Evolutionary conservation across 2,329 filamentous ascomycete genomes (phyloP), one percentile per base, ranked within the genome.

Genomic region (Colletotrichum coccodes): DNA sequence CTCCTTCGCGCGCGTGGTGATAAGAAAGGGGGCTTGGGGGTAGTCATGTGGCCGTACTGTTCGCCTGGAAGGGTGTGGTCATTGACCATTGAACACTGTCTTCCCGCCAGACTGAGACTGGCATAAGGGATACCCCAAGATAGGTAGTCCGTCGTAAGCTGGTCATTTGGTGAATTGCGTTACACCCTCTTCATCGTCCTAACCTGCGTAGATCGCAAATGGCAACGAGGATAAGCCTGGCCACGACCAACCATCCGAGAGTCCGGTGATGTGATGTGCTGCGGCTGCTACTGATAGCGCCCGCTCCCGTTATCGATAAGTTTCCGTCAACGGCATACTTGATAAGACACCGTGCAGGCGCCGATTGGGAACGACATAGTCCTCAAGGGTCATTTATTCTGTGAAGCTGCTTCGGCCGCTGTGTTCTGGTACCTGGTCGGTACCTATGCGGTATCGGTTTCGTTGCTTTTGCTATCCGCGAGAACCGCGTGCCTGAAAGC

Each of bases 21-120:
- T 26, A 49, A 63, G 44, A 23, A 32, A 38, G 21, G 54, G 44
- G 60, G 28, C 34, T 42, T 34, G 52, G 56, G 50, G 38, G 14
- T 40, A 50, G 53, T 65, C 65, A 68, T 64, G 65, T 64, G 65
- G 65, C 61, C 21, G 28, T 9, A 23, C n/a, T 53, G 44, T 53
- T n/a, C n/a, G 14, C 38, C 21, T 12, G 52, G 18, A 65, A 60
- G 54, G 65, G 65, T 65, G 54, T 65, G 47, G 54, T 68, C 30
- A 38, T 47, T 32, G 47, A 46, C 52, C 60, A 53, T 52, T 18
- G 8, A 56, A 54, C 56, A 50, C 53, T 49, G 18, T 34, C 28
- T 50, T n/a, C 36, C 18, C 16, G 8, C 30, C 38, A 50, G 26
- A 58, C 16, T 57, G 50, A 53, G 21, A 53, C 14, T 54, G 40